Evolutionary conservation across 805 yeast genomes (phyloP).

Genomic region (Candida montana): DNA sequence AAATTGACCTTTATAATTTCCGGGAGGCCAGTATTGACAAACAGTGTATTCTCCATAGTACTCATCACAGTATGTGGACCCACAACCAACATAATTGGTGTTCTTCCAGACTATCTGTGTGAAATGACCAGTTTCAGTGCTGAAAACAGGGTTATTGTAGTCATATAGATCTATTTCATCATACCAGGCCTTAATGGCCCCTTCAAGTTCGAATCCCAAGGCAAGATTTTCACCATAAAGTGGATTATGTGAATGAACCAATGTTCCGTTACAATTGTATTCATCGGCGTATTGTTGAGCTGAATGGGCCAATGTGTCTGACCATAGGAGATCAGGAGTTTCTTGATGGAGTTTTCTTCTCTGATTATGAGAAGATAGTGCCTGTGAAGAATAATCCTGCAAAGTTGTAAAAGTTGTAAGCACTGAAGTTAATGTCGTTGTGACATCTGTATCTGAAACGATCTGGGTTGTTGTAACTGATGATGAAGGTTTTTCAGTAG

Average conservation of each 20-base stretch:
- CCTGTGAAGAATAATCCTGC: conserved; percentile 5
- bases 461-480: not conserved
- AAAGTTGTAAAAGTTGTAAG: conserved; percentile 14
- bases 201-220: conserved; percentile 54
- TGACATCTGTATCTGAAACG: conserved; percentile 1
- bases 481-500: too few relatives aligned
- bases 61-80: conserved; percentile 48
- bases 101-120: conserved; percentile 75
- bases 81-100: conserved; percentile 66
- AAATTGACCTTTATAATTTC: conserved; percentile 49
- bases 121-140: conserved; percentile 62
- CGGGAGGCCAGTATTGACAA: conserved; percentile 65
- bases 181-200: conserved; percentile 74
- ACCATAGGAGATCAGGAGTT: conserved; percentile 53
- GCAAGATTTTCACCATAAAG: conserved; percentile 79
- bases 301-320: conserved; percentile 40
- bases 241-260: conserved; percentile 56
- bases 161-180: conserved; percentile 51
- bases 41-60: conserved; percentile 52
- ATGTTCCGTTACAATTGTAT: conserved; percentile 50
- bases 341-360: conserved; percentile 46
- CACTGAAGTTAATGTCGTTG: conserved; percentile 17
- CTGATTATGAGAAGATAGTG: conserved; percentile 42
- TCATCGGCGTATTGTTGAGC: conserved; percentile 53
- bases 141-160: conserved; percentile 43